A percentile compares a stretch with the other conserved stretches of the same genome.
phyloP scores from a whole-genome alignment of 2,329 filamentous ascomycete genomes.

The Botrytis medusae region DNA sequence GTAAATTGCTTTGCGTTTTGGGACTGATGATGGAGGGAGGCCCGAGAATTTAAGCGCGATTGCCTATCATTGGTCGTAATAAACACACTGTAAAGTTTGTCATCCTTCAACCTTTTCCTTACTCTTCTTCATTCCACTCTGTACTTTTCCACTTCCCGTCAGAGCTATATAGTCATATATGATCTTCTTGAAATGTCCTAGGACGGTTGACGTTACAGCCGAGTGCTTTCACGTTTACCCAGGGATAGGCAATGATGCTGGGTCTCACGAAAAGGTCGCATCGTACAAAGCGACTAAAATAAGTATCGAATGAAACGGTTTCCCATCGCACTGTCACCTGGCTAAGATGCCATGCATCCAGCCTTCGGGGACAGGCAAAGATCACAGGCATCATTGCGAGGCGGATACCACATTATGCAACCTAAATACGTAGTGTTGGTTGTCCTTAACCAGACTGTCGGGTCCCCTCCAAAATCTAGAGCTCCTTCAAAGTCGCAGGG shows the following conservation, averaged over 20 bases:
- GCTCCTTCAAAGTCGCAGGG: background rate
- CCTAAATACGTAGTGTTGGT: background rate
- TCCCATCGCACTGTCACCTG: background rate
- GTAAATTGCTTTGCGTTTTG: background rate
- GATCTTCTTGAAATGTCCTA: accelerated
- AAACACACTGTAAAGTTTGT: background rate
- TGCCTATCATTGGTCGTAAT: background rate
- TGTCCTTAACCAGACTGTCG: background rate
- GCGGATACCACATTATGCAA: background rate
- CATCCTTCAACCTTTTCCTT: background rate
- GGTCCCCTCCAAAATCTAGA: background rate
- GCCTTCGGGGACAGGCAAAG: background rate
- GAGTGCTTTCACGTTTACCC: background rate
- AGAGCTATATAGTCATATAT: background rate
- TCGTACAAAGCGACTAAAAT: background rate
- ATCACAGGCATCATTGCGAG: background rate
- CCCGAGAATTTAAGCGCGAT: background rate
- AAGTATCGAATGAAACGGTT: background rate
- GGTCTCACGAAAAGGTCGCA: background rate
- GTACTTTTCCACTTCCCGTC: background rate
- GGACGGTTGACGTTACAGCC: background rate
- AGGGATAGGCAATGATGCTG: background rate
- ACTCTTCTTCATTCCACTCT: background rate
- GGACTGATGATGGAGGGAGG: background rate
- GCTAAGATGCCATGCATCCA: background rate